Evolutionary conservation across 2,329 filamentous ascomycete species (phyloP).

Genomic region (Fusarium staphyleae): DNA sequence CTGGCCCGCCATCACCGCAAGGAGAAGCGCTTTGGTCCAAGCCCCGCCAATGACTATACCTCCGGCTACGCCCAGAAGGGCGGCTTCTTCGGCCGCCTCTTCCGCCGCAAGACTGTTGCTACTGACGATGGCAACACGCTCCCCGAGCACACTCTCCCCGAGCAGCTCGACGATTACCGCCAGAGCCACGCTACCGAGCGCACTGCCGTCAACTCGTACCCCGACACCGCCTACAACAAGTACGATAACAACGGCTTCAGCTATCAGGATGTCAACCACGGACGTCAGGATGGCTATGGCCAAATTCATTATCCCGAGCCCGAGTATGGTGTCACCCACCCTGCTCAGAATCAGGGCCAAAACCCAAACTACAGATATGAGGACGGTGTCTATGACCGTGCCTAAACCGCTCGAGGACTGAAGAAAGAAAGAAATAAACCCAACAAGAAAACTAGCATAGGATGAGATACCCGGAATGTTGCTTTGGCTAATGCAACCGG

Average conservation of each 20-base stretch:
- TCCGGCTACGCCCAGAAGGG: conserved; percentile 51
- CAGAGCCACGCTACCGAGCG: conserved; percentile 53
- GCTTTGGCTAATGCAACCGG: conserved; percentile 12
- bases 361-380: conserved; percentile 45
- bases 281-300: conserved; percentile 41
- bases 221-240: conserved; percentile 39
- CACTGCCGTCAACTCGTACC: conserved; percentile 45
- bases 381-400: conserved; percentile 49
- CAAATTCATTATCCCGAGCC: conserved; percentile 40
- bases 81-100: conserved; percentile 47
- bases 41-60: conserved; percentile 64
- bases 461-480: conserved; percentile 28
- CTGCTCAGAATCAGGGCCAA: conserved; percentile 9
- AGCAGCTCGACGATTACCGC: conserved; percentile 48
- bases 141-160: conserved; percentile 51
- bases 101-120: conserved; percentile 39
- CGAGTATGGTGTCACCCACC: conserved; percentile 24
- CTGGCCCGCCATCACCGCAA: conserved; percentile 76
- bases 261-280: conserved; percentile 35
- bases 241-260: conserved; percentile 36
- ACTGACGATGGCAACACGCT: conserved; percentile 45
- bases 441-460: neutral
- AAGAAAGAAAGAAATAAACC: neutral
- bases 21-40: conserved; percentile 73
- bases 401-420: conserved; percentile 11